phyloP scores from a whole-genome alignment of 2,329 filamentous ascomycete genomes.

The Thielaviopsis cerberus region DNA sequence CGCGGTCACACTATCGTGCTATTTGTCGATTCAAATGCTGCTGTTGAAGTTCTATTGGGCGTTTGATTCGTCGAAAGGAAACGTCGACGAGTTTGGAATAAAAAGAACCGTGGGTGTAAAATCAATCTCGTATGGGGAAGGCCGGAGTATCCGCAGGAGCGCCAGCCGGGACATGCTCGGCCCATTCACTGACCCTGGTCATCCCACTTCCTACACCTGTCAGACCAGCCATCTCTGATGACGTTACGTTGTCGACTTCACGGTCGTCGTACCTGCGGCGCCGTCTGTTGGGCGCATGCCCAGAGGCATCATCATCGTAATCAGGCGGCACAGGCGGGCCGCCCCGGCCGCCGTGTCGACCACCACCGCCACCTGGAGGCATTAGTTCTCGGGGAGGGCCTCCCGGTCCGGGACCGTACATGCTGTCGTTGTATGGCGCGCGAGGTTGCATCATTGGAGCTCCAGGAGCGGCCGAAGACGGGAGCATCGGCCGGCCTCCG shows the following conservation, averaged over 20 bases:
- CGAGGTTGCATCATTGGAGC: slow-evolving; percentile 4
- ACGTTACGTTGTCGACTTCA: slow-evolving; percentile 14
- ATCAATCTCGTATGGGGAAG: slow-evolving; percentile 1
- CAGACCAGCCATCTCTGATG: slow-evolving; percentile 30
- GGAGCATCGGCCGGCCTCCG: slow-evolving; percentile 4
- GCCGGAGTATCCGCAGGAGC: slow-evolving; percentile 17
- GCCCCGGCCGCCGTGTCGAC: slow-evolving; percentile 5
- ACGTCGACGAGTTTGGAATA: background rate
- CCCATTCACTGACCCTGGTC: slow-evolving; percentile 31
- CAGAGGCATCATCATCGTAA: slow-evolving; percentile 11
- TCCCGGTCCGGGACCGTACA: slow-evolving; percentile 8
- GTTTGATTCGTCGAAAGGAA: no score
- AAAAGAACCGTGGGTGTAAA: background rate
- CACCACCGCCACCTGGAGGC: background rate
- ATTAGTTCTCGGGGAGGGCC: slow-evolving; percentile 9
- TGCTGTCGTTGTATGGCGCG: slow-evolving; percentile 4
- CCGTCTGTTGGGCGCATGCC: slow-evolving; percentile 11
- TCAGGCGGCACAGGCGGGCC: slow-evolving; percentile 5
- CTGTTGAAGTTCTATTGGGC: no score
- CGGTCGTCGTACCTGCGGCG: slow-evolving; percentile 10
- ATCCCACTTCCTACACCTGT: slow-evolving; percentile 26
- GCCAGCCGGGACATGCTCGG: slow-evolving; percentile 28
- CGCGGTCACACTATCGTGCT: background rate
- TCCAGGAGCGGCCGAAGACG: slow-evolving; percentile 1
- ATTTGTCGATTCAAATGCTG: background rate